Evolutionary conservation across 495 filamentous ascomycete species (phyloP), one percentile per base, ranked within the genome.

Genomic region (Peziza echinospora): DNA sequence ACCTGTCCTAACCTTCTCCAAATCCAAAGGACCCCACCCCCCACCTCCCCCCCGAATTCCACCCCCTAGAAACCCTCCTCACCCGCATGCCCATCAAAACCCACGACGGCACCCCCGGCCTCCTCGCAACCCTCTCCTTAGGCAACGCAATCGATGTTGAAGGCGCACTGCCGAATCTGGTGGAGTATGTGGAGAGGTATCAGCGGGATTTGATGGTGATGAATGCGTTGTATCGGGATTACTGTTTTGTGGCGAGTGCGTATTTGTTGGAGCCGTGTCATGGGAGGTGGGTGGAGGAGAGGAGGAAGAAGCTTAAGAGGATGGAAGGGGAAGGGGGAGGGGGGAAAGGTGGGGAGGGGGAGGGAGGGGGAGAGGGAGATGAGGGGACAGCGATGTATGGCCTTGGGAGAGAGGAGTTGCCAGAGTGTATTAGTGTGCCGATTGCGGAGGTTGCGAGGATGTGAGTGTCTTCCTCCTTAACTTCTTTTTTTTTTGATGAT

Each of bases 261-360:
- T 92, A 89, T 58, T 66, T 93, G 13, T 71, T 93, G n/a, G 85
- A 93, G 65, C 85, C 85, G n/a, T 93, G 85, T 62, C 84, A 85
- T 64, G 66, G 78, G 65, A 69, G 78, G 53, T 76, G 71, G 53
- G 13, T 37, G 3, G 30, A 1, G 30, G 30, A 17, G 3, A 37
- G 19, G 30, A 37, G 4, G 30, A 17, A 13, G 19, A 37, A 11
- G 30, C 30, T n/a, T n/a, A n/a, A 37, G 30, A 17, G 30, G 30
- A 4, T 17, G 3, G 30, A 37, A 13, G 3, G 30, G 6, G 30
- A 37, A n/a, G n/a, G n/a, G 30, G 30, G 19, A 13, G 30, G 19
- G 30, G 3, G 4, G 13, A 37, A 37, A 37, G 30, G 30, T 37
- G 30, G 30, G 30, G 30, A 37, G 13, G n/a, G 30, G 30, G 4